Conservation (phyloP, 2,329 filamentous ascomycete genomes). For the Diaporthe caulivora region DNA sequence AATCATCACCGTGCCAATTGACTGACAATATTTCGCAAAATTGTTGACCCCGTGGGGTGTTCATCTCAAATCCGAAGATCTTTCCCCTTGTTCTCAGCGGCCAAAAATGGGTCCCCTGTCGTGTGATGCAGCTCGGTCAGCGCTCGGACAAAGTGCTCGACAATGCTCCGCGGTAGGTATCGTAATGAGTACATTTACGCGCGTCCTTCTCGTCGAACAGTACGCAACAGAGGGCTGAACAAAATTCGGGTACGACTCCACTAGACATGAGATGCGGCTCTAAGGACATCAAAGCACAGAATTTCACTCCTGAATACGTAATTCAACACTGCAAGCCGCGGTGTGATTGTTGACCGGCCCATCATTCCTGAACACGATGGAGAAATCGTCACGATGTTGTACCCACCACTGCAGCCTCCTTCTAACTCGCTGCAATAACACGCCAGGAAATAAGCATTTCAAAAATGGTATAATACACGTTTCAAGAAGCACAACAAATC, state of each 20-base stretch:
- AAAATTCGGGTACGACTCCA: neutral
- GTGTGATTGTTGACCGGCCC: neutral
- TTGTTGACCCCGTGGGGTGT: slow-evolving; percentile 8
- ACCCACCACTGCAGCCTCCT: neutral
- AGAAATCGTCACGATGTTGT: neutral
- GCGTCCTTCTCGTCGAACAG: neutral
- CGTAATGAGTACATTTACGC: slow-evolving; percentile 8
- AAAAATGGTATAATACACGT: no score
- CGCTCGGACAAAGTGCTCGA: neutral
- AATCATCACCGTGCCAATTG: neutral
- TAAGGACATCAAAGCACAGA: neutral
- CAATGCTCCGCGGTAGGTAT: neutral
- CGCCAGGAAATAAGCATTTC: neutral
- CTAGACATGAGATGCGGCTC: neutral
- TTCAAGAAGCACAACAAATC: no score
- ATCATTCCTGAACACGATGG: neutral
- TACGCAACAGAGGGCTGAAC: neutral
- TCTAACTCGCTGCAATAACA: neutral
- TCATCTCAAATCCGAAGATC: slow-evolving; percentile 12
- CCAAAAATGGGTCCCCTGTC: neutral
- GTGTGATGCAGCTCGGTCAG: neutral
- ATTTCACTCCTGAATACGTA: neutral
- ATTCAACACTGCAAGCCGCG: neutral
- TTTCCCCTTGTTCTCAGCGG: neutral
- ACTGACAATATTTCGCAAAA: neutral